A percentile compares a stretch with the other conserved stretches of the same genome.
Evolutionary conservation across 306 rosid species (phyloP).

Genomic region (Dryas octopetala): DNA sequence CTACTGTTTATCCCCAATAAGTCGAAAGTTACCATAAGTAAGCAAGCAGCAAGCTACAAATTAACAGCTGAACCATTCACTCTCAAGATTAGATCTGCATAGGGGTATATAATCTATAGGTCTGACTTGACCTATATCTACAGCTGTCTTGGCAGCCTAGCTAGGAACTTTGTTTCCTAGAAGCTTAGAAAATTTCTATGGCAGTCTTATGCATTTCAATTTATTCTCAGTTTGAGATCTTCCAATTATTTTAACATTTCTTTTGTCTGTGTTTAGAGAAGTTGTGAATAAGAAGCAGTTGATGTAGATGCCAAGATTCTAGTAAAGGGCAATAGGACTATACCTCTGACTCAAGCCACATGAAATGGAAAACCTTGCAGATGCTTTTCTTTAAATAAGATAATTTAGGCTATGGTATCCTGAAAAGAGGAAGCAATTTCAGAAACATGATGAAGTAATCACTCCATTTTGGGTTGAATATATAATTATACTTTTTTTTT

Average conservation of each 20-base stretch:
- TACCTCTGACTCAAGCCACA: slow-evolving; percentile 1
- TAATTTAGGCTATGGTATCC: background rate
- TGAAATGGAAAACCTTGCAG: slow-evolving; percentile 2
- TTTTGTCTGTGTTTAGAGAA: background rate
- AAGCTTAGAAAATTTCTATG: background rate
- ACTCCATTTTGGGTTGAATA: no score
- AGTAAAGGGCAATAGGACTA: background rate
- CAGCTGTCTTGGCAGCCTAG: slow-evolving; percentile 1
- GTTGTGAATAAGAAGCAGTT: slow-evolving; percentile 10
- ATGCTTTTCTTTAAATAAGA: slow-evolving; percentile 8
- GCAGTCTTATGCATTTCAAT: background rate
- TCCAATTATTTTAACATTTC: slow-evolving; percentile 7
- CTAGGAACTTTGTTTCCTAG: background rate
- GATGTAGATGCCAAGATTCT: slow-evolving; percentile 14
- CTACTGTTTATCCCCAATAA: no score
- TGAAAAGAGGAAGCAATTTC: background rate
- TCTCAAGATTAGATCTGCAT: background rate
- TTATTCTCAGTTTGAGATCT: slow-evolving; percentile 14
- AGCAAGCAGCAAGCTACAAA: no score
- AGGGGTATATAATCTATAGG: background rate
- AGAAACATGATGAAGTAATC: background rate
- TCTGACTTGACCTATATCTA: background rate
- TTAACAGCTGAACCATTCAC: background rate
- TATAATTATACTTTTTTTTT: no score
- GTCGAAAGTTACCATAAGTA: no score